These are phyloP conservation scores for Lithospermum erythrorhizon DNA, from an alignment of 257 asterid species.

Conservation along the genomic window DNA sequence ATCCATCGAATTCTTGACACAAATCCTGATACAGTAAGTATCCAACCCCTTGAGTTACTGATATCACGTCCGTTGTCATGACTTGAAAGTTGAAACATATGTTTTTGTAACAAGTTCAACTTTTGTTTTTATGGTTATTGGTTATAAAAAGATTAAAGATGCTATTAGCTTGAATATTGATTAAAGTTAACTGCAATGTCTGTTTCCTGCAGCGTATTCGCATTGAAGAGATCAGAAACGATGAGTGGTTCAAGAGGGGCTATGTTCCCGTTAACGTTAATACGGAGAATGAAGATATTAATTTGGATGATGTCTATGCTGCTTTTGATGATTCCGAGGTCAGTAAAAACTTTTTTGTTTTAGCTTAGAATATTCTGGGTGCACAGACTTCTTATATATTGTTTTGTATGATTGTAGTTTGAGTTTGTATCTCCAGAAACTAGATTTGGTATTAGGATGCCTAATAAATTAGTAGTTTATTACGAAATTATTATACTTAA, in stretches of 20 bases:
- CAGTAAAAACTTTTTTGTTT: slow-evolving; percentile 16
- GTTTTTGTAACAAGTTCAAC: background rate
- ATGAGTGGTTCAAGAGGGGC: slow-evolving; percentile 83
- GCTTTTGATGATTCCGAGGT: slow-evolving; percentile 98
- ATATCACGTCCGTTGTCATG: background rate
- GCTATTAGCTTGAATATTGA: background rate
- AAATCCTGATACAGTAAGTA: slow-evolving; percentile 68
- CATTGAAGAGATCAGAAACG: slow-evolving; percentile 74
- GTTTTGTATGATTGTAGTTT: background rate
- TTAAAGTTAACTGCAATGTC: slow-evolving; percentile 2
- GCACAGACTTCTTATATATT: background rate
- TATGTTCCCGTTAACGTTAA: slow-evolving; percentile 63
- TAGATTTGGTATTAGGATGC: background rate
- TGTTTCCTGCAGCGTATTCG: slow-evolving; percentile 67
- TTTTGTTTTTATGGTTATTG: no score
- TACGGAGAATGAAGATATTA: slow-evolving; percentile 75
- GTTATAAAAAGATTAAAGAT: no score
- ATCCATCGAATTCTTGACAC: slow-evolving; percentile 74
- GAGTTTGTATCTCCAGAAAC: background rate
- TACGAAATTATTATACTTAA: background rate
- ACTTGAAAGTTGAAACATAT: background rate
- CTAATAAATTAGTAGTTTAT: background rate
- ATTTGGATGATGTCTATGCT: slow-evolving; percentile 92
- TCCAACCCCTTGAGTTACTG: background rate
- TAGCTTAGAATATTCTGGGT: background rate